Conservation (phyloP, 805 yeast species). For the Zygoascus bituminiphila region DNA sequence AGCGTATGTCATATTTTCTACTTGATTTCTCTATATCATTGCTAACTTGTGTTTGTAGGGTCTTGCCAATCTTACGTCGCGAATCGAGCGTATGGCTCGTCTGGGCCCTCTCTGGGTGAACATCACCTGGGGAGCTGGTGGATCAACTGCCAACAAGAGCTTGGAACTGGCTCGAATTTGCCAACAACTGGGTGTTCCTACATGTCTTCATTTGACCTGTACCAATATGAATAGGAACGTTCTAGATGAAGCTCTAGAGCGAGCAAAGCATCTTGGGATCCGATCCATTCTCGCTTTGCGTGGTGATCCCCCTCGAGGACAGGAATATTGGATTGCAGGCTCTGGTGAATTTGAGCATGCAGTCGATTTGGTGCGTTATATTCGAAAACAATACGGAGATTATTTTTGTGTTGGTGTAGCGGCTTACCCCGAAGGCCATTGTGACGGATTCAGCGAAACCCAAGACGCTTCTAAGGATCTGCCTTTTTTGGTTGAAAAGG, state of each 20-base stretch:
- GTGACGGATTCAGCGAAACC: constrained; percentile 73
- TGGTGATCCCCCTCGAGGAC: constrained; percentile 90
- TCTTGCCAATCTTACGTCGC: constrained; percentile 69
- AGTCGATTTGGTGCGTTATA: constrained; percentile 77
- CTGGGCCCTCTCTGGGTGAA: constrained; percentile 85
- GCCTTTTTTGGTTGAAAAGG: constrained; percentile 73
- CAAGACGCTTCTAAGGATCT: constrained; percentile 66
- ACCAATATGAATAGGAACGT: constrained; percentile 76
- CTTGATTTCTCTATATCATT: not conserved
- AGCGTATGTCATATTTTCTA: constrained; percentile 29
- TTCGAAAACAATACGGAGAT: constrained; percentile 60
- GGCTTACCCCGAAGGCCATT: constrained; percentile 96
- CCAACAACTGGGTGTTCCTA: constrained; percentile 69
- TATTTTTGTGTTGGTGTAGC: constrained; percentile 94
- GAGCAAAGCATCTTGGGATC: constrained; percentile 71
- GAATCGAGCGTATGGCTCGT: constrained; percentile 82
- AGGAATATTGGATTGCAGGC: constrained; percentile 45
- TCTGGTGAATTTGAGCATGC: constrained; percentile 66
- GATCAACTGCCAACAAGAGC: constrained; percentile 82
- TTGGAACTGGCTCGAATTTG: constrained; percentile 74
- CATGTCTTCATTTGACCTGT: constrained; percentile 92
- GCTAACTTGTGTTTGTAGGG: constrained; percentile 39
- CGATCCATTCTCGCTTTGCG: constrained; percentile 84
- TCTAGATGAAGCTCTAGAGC: constrained; percentile 68
- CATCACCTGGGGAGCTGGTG: constrained; percentile 99